Evolutionary conservation across 352 stramenopile genomes (phyloP).

Genomic region (Phytophthora fragariae): DNA sequence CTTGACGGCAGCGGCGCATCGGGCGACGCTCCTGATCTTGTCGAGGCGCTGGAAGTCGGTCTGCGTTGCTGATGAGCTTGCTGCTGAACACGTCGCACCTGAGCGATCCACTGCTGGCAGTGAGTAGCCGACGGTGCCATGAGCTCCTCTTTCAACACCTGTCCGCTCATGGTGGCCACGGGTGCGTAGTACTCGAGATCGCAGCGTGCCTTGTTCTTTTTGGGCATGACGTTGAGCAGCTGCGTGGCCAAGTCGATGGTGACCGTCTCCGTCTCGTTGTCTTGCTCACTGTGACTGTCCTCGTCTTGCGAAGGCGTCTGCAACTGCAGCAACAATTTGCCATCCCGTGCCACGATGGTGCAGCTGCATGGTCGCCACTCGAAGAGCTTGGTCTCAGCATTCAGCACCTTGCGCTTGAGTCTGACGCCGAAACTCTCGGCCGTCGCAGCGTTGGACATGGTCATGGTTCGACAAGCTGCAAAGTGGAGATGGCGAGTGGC

Average conservation of each 20-base stretch:
- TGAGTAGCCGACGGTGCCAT: conserved; percentile 76
- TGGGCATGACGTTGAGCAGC: conserved; percentile 54
- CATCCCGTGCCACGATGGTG: conserved; percentile 40
- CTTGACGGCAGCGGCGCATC: conserved; percentile 33
- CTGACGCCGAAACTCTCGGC: conserved; percentile 27
- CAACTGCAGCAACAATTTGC: conserved; percentile 44
- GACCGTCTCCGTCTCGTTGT: conserved; percentile 20
- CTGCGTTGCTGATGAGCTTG: conserved; percentile 43
- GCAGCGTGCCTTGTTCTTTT: conserved; percentile 72
- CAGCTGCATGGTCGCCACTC: conserved; percentile 71
- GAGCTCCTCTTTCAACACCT: conserved; percentile 56
- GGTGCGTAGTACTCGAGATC: conserved; percentile 53
- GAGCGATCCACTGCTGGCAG: conserved; percentile 68
- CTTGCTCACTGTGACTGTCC: conserved; percentile 29
- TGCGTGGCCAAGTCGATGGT: conserved; percentile 56
- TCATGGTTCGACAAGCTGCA: conserved; percentile 6
- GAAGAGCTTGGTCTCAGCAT: conserved; percentile 63
- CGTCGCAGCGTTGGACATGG: conserved; percentile 23
- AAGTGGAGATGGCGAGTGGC: neutral
- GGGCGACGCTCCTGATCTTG: conserved; percentile 20
- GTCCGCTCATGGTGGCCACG: conserved; percentile 18
- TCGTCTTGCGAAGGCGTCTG: conserved; percentile 33
- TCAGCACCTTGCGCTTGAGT: conserved; percentile 77
- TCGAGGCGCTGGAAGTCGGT: conserved; percentile 22
- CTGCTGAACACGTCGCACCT: conserved; percentile 51